These are phyloP conservation scores for Carex cristatella DNA, from an alignment of 176 grass and related monocot genomes.

Conservation along the genomic window DNA sequence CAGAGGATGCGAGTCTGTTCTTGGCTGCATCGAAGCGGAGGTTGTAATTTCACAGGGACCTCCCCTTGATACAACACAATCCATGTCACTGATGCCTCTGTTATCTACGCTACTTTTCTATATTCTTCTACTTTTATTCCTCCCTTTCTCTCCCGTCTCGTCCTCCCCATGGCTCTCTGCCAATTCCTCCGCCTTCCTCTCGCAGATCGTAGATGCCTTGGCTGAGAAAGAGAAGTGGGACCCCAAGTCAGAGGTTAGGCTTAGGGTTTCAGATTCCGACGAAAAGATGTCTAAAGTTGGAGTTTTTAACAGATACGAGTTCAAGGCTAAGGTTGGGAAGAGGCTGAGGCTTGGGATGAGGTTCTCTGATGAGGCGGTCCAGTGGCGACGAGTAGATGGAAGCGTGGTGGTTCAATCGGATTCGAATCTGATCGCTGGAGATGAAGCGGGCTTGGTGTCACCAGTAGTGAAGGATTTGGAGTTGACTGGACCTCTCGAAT, in stretches of 20 bases:
- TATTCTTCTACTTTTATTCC: conserved; percentile 6
- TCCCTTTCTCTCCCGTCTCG: neutral
- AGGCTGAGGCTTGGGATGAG: conserved; percentile 14
- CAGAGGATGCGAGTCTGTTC: neutral
- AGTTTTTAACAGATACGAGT: conserved; percentile 52
- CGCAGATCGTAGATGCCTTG: conserved; percentile 54
- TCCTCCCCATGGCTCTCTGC: conserved; percentile 24
- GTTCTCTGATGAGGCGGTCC: conserved; percentile 44
- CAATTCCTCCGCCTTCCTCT: conserved; percentile 43
- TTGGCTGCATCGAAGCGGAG: conserved; percentile 18
- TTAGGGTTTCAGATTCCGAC: conserved; percentile 47
- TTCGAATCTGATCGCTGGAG: conserved; percentile 46
- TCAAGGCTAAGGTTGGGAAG: conserved; percentile 40
- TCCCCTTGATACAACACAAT: neutral
- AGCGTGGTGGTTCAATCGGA: conserved; percentile 46
- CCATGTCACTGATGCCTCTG: conserved; percentile 20
- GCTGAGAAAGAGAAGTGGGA: conserved; percentile 70
- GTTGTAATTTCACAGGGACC: conserved; percentile 18
- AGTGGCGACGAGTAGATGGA: conserved; percentile 33
- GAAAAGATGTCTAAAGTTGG: conserved; percentile 31
- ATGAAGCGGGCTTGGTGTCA: conserved; percentile 18
- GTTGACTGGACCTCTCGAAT: conserved; percentile 62
- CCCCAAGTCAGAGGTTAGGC: conserved; percentile 38
- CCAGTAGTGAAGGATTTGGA: conserved; percentile 52
- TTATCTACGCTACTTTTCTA: conserved; percentile 20